phyloP scores from a whole-genome alignment of 2,329 filamentous ascomycete genomes.

The Lachnellula suecica region DNA sequence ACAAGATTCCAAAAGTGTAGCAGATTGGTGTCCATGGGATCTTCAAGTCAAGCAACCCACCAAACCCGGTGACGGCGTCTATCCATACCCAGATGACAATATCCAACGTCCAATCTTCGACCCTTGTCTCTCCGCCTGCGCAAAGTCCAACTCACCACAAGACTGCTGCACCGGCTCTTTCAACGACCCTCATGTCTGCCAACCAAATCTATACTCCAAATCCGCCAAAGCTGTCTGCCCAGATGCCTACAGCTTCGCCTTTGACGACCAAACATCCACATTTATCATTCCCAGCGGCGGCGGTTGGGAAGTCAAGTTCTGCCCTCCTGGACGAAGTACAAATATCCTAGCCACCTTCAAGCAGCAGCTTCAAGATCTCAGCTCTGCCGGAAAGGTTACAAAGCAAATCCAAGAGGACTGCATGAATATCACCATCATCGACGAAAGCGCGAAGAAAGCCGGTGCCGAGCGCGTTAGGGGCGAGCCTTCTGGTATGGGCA shows the following conservation, averaged over 20 bases:
- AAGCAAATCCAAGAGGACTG: constrained; percentile 34
- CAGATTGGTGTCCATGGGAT: constrained; percentile 79
- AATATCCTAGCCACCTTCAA: constrained; percentile 55
- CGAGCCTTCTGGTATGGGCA: constrained; percentile 5
- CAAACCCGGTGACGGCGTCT: constrained; percentile 73
- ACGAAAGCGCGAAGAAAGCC: constrained; percentile 14
- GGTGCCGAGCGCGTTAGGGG: constrained; percentile 13
- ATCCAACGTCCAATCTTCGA: constrained; percentile 71
- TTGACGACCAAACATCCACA: constrained; percentile 57
- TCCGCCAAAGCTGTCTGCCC: constrained; percentile 75
- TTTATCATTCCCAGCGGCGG: constrained; percentile 66
- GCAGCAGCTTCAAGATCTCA: constrained; percentile 48
- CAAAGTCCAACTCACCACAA: constrained; percentile 61
- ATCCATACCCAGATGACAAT: constrained; percentile 76
- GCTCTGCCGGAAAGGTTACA: constrained; percentile 40
- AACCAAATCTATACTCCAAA: constrained; percentile 66
- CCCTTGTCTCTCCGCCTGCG: constrained; percentile 76
- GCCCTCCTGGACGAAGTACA: constrained; percentile 62
- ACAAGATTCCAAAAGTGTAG: constrained; percentile 53
- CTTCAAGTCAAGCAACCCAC: constrained; percentile 66
- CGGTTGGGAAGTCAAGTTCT: constrained; percentile 78
- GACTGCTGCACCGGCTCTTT: constrained; percentile 78
- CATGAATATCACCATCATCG: constrained; percentile 35
- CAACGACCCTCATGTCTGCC: constrained; percentile 61
- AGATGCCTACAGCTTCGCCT: constrained; percentile 79